Base-by-base conservation (phyloP, 139 green algal genomes). In the Haematococcus lacustris region DNA sequence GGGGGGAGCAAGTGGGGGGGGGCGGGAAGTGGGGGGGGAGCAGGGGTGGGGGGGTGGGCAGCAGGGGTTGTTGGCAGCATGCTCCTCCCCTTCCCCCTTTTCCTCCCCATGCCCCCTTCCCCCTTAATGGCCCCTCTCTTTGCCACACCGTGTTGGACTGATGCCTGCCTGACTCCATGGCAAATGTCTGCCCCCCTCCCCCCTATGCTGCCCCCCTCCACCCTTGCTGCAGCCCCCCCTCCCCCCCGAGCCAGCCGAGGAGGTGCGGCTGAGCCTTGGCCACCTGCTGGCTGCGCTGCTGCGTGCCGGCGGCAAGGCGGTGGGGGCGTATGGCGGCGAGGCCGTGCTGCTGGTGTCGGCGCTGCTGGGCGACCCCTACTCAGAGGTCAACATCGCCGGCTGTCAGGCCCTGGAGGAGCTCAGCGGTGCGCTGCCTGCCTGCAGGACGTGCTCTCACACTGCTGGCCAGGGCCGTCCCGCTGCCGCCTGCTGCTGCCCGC, bases 271-370 rank as follows among this genome's bases (percentile, higher is more conserved):
- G 40, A 37, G 62, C 33, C 77, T 86, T 61, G 60, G 74, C 23
- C 73, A 64, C 41, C 70, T 87, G 71, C 70, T 89, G 66, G 30
- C 26, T 4, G 1, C 60, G n/a, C 60, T 87, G 30, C 43, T 89
- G 34, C 1, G 0, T 2, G 17, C 71, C 32, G 59, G 47, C 1
- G 81, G 71, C 37, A 78, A 80, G 59, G 80, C 81, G 1, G 43
- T 88, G 6, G 79, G 60, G 2, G 83, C 81, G 0, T 91, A 91
- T 66, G 78, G 74, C 3, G 80, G 64, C 7, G 86, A 91, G 77
- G 75, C 80, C 3, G 71, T 82, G 66, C 70, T 23, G 39, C 38
- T 84, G 39, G 38, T 75, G 23, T 35, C 66, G 50, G 71, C 74
- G 9, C 62, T 76, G 51, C 43, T 71, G 9, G 77, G 66, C n/a